Conservation (phyloP, 2,329 filamentous ascomycete genomes). For the Huntiella moniliformis region DNA sequence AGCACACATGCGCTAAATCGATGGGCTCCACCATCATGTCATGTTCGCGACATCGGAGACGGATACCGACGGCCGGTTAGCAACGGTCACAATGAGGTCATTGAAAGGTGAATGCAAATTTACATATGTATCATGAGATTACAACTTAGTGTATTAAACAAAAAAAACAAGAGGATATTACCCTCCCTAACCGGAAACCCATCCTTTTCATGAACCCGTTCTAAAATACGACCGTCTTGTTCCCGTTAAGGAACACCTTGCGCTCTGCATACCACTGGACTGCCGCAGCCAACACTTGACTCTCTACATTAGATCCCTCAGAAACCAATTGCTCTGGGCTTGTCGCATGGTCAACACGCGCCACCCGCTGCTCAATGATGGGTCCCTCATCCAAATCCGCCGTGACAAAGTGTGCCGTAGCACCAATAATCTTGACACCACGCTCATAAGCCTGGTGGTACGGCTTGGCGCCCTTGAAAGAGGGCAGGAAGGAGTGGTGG, state of each 20-base stretch:
- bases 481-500: slow-evolving; percentile 71
- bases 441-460: slow-evolving; percentile 78
- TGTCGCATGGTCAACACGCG: slow-evolving; percentile 59
- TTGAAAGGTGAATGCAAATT: too few relatives aligned
- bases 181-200: too few relatives aligned
- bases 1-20: too few relatives aligned
- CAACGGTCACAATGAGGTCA: too few relatives aligned
- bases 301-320: slow-evolving; percentile 70
- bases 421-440: slow-evolving; percentile 76
- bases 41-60: too few relatives aligned
- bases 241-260: slow-evolving; percentile 57
- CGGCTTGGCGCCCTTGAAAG: slow-evolving; percentile 74
- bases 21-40: too few relatives aligned
- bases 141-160: too few relatives aligned
- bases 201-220: too few relatives aligned
- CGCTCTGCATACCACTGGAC: slow-evolving; percentile 73
- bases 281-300: slow-evolving; percentile 60
- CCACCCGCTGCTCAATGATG: slow-evolving; percentile 71
- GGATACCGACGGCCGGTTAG: too few relatives aligned
- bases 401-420: slow-evolving; percentile 72
- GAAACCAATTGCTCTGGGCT: slow-evolving; percentile 58
- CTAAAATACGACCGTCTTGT: slow-evolving; percentile 59
- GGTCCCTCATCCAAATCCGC: slow-evolving; percentile 71
- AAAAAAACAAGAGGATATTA: too few relatives aligned
- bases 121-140: too few relatives aligned